Conservation (phyloP, 1,284 basidiomycete genomes). For the Ustilago trichophora region DNA sequence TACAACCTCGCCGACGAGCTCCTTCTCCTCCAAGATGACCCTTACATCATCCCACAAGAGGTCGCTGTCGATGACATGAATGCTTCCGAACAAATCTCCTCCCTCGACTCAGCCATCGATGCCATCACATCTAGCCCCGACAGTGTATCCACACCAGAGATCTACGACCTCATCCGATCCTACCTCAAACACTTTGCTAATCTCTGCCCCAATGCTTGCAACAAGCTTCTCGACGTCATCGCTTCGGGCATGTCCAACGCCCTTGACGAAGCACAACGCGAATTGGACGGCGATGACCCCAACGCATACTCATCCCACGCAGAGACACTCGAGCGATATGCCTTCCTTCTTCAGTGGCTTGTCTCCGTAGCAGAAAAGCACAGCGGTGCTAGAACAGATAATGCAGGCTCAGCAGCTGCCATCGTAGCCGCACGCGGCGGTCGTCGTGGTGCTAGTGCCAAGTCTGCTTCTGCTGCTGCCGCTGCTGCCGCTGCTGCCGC, state of each 20-base stretch:
- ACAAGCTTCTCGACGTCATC: constrained; percentile 59
- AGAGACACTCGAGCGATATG: constrained; percentile 58
- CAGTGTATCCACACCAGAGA: constrained; percentile 37
- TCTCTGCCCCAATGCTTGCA: constrained; percentile 46
- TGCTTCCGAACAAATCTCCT: constrained; percentile 41
- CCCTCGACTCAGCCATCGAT: constrained; percentile 52
- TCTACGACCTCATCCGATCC: constrained; percentile 55
- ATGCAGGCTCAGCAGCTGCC: constrained; percentile 18
- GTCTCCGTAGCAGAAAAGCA: constrained; percentile 58
- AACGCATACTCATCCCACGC: constrained; percentile 50
- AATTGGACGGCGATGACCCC: constrained; percentile 45
- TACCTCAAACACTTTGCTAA: constrained; percentile 57
- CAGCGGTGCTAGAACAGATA: constrained; percentile 30
- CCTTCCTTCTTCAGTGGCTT: constrained; percentile 63
- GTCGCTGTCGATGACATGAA: constrained; percentile 49
- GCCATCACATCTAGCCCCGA: constrained; percentile 47
- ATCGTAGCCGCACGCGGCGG: constrained; percentile 29
- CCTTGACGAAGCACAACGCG: constrained; percentile 51
- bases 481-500: constrained; percentile 32
- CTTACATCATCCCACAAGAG: constrained; percentile 58
- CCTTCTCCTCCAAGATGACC: constrained; percentile 53
- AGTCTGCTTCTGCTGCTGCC: constrained; percentile 29
- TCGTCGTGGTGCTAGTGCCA: constrained; percentile 32
- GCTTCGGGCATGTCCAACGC: constrained; percentile 49
- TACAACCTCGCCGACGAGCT: constrained; percentile 61